Conservation (phyloP, 495 filamentous ascomycete genomes). For the Daldinia childiae region DNA sequence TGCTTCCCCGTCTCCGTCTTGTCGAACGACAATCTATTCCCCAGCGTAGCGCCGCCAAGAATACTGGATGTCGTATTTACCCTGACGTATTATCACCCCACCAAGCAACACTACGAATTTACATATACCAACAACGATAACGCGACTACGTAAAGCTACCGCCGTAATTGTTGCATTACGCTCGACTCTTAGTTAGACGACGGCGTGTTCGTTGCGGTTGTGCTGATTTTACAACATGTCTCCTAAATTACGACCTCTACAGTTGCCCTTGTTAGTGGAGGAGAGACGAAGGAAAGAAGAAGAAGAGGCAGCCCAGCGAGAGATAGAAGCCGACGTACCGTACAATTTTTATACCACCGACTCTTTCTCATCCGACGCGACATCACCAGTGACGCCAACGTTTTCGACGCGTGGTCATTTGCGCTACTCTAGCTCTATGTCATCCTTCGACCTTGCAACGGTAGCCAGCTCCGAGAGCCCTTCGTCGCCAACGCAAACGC, state of each 20-base stretch:
- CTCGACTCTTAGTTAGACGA: background rate
- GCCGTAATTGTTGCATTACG: background rate
- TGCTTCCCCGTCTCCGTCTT: background rate
- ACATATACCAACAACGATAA: conserved; percentile 29
- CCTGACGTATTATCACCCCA: conserved; percentile 41
- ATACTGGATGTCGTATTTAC: conserved; percentile 41
- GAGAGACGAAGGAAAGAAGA: conserved; percentile 57
- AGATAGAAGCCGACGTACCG: conserved; percentile 32
- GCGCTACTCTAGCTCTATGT: conserved; percentile 64
- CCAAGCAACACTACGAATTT: conserved; percentile 31
- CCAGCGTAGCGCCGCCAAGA: conserved; percentile 37
- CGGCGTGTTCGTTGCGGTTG: background rate
- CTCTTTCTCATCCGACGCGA: conserved; percentile 65
- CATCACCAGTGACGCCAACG: conserved; percentile 69
- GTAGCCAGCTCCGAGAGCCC: conserved; percentile 54
- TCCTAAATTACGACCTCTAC: conserved; percentile 59
- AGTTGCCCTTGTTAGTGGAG: conserved; percentile 62
- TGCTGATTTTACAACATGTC: conserved; percentile 53
- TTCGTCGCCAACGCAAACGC: conserved; percentile 54
- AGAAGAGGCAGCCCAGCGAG: conserved; percentile 36
- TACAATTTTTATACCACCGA: conserved; percentile 51
- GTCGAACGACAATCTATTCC: conserved; percentile 39
- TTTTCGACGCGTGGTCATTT: conserved; percentile 66
- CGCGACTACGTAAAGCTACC: conserved; percentile 16
- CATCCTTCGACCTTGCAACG: conserved; percentile 57